A percentile compares a stretch with the other conserved stretches of the same genome.
Conservation (phyloP, 2,329 filamentous ascomycete species). For the Stagonosporopsis cucurbitacearum region DNA sequence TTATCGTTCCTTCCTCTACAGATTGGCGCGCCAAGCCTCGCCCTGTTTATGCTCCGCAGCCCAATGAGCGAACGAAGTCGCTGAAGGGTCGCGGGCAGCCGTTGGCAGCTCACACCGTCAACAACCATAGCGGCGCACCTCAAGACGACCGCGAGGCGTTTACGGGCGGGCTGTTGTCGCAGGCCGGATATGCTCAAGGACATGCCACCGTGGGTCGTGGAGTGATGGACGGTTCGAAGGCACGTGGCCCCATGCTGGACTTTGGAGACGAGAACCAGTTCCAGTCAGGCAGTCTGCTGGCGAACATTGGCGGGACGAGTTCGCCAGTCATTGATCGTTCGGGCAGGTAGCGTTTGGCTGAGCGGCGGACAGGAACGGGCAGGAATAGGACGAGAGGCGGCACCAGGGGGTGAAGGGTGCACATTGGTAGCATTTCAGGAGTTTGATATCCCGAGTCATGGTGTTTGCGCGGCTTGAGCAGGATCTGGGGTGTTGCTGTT, state of each 20-base stretch:
- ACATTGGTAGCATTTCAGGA: conserved; percentile 22
- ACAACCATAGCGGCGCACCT: conserved; percentile 41
- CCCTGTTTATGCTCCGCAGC: conserved; percentile 35
- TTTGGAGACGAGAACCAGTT: conserved; percentile 52
- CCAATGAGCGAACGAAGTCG: conserved; percentile 43
- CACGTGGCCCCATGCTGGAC: conserved; percentile 55
- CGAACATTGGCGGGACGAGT: conserved; percentile 46
- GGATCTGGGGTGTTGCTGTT: conserved; percentile 2
- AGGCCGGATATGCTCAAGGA: conserved; percentile 50
- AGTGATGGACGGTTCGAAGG: conserved; percentile 54
- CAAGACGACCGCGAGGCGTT: conserved; percentile 49
- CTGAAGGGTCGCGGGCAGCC: conserved; percentile 45
- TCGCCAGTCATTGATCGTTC: conserved; percentile 49
- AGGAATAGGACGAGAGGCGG: conserved; percentile 1
- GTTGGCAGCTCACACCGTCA: conserved; percentile 42
- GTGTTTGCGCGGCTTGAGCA: conserved; percentile 10
- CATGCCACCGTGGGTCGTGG: conserved; percentile 50
- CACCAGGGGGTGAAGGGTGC: neutral
- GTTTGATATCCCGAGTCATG: conserved; percentile 22
- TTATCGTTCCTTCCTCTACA: conserved; percentile 51
- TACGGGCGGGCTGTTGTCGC: conserved; percentile 54
- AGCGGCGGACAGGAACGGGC: conserved; percentile 15
- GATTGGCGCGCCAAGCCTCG: conserved; percentile 54
- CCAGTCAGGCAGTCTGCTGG: conserved; percentile 57
- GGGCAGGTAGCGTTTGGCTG: conserved; percentile 25